These are phyloP conservation scores for Leishmania tropica DNA, from an alignment of 208 protist species.

Conservation along the genomic window DNA sequence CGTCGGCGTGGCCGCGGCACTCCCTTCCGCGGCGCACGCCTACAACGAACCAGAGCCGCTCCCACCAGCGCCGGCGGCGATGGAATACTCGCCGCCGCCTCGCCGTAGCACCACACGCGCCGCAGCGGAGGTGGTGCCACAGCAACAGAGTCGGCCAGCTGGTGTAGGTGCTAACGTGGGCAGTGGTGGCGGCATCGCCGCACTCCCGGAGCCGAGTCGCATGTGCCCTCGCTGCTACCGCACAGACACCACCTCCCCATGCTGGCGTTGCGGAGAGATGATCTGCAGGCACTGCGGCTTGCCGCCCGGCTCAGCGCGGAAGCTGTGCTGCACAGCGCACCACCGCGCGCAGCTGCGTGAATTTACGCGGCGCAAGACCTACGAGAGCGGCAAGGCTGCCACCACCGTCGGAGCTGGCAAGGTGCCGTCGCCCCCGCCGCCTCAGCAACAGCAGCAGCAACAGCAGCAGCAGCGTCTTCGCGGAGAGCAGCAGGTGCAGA, in stretches of 20 bases:
- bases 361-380: slow-evolving; percentile 3
- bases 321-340: slow-evolving; percentile 47
- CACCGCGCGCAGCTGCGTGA: slow-evolving; percentile 31
- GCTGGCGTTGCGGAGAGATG: slow-evolving; percentile 45
- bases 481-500: slow-evolving; percentile 31
- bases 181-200: not conserved
- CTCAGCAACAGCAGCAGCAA: not conserved
- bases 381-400: not conserved
- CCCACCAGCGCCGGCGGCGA: not conserved
- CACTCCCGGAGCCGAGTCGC: slow-evolving; percentile 26
- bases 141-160: not conserved
- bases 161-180: not conserved
- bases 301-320: slow-evolving; percentile 15
- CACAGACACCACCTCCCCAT: slow-evolving; percentile 46
- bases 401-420: not conserved
- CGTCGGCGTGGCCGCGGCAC: not conserved
- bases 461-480: slow-evolving; percentile 7
- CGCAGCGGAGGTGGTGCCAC: not conserved
- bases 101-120: slow-evolving; percentile 25
- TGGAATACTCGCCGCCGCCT: slow-evolving; percentile 19
- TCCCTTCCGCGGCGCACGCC: not conserved
- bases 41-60: slow-evolving; percentile 32
- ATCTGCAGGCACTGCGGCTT: slow-evolving; percentile 66
- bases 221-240: slow-evolving; percentile 49
- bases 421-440: not conserved